phyloP scores from a whole-genome alignment of 2,329 filamentous ascomycete species.

The Penicillium sp. region DNA sequence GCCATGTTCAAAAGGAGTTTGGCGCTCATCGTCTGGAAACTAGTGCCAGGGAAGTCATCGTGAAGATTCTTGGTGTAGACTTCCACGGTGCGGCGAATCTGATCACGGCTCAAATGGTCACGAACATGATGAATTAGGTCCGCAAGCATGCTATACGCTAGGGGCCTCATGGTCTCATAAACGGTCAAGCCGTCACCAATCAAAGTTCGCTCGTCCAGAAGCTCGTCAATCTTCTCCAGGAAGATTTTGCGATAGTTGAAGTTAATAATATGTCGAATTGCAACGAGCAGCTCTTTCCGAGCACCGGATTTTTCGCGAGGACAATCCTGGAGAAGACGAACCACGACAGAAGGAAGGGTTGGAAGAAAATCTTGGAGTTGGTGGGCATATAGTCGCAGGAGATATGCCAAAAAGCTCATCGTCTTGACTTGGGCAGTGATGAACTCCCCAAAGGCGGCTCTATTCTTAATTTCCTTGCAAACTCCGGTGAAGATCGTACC shows the following conservation, averaged over 20 bases:
- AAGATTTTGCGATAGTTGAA: slow-evolving; percentile 98
- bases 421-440: slow-evolving; percentile 98
- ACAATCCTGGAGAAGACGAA: slow-evolving; percentile 88
- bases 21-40: slow-evolving; percentile 99
- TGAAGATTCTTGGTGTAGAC: slow-evolving; percentile 96
- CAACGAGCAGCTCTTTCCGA: slow-evolving; percentile 91
- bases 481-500: slow-evolving; percentile 88
- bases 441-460: slow-evolving; percentile 92
- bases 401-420: slow-evolving; percentile 95
- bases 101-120: slow-evolving; percentile 80
- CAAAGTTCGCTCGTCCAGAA: slow-evolving; percentile 88
- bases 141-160: slow-evolving; percentile 97
- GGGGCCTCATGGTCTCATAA: slow-evolving; percentile 90
- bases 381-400: slow-evolving; percentile 81
- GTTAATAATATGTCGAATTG: slow-evolving; percentile 97
- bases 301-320: slow-evolving; percentile 91
- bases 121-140: slow-evolving; percentile 97
- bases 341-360: slow-evolving; percentile 81
- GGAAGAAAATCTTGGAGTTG: slow-evolving; percentile 85
- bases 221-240: slow-evolving; percentile 86
- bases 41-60: slow-evolving; percentile 93
- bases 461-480: slow-evolving; percentile 88
- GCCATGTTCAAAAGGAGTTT: slow-evolving; percentile 97
- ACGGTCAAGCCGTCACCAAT: slow-evolving; percentile 96
- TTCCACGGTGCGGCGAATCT: slow-evolving; percentile 92